Evolutionary conservation across 805 yeast species (phyloP).

Genomic region (Yarrowia deformans): DNA sequence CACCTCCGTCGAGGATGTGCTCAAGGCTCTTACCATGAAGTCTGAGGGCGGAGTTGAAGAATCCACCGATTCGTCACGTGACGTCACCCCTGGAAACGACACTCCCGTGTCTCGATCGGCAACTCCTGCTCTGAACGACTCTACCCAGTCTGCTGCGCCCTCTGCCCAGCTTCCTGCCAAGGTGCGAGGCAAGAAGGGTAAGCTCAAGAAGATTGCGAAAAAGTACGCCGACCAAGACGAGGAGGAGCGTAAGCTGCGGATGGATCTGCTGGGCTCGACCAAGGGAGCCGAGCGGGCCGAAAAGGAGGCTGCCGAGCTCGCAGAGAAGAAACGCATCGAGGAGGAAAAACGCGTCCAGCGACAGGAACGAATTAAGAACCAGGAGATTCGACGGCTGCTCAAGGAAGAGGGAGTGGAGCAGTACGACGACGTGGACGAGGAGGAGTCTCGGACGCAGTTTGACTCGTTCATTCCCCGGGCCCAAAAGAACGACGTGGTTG

Average conservation of each 20-base stretch:
- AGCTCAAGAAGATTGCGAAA: conserved; percentile 77
- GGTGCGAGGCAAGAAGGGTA: conserved; percentile 85
- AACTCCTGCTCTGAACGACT: conserved; percentile 14
- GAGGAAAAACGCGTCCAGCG: conserved; percentile 50
- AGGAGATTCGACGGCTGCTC: conserved; percentile 56
- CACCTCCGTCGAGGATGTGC: conserved; percentile 44
- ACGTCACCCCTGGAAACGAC: conserved; percentile 11
- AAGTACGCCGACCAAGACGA: conserved; percentile 94
- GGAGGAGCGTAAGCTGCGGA: conserved; percentile 74
- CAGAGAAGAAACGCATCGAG: conserved; percentile 52
- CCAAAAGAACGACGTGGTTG: conserved; percentile 57
- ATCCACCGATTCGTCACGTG: conserved; percentile 14
- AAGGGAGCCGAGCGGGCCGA: conserved; percentile 59
- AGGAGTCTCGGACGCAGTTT: conserved; percentile 51
- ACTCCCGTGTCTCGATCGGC: conserved; percentile 6
- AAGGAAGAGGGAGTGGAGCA: conserved; percentile 49
- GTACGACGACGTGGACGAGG: conserved; percentile 49
- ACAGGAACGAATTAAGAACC: conserved; percentile 54
- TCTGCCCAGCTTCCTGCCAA: conserved; percentile 44
- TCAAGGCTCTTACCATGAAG: conserved; percentile 46
- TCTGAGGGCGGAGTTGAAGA: conserved; percentile 1
- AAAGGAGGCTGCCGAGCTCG: conserved; percentile 50
- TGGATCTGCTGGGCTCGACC: conserved; percentile 85
- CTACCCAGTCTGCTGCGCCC: conserved; percentile 4
- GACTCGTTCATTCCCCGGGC: conserved; percentile 52